phyloP scores from a whole-genome alignment of 176 grass and related monocot genomes.

The Alloteropsis semialata region DNA sequence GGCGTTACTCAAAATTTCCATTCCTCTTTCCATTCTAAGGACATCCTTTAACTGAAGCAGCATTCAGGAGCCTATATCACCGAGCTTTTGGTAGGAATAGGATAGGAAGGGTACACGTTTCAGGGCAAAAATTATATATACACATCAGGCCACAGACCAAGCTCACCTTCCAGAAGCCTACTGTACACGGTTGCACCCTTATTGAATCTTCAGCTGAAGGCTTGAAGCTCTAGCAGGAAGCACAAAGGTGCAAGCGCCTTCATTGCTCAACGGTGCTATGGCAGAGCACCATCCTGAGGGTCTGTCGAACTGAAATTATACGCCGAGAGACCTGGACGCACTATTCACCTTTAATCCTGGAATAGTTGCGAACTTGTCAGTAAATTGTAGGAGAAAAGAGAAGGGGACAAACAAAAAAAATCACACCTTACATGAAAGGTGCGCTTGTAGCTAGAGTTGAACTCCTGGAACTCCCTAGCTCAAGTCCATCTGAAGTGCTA shows the following conservation, averaged over 20 bases:
- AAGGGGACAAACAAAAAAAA: not conserved
- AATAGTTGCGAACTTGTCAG: slow-evolving; percentile 15
- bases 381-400: slow-evolving; percentile 3
- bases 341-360: slow-evolving; percentile 55
- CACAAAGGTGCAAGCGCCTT: slow-evolving; percentile 29
- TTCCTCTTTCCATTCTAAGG: slow-evolving; percentile 33
- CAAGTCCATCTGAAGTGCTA: slow-evolving; percentile 39
- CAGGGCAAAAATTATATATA: slow-evolving; percentile 46
- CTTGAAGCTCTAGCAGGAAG: slow-evolving; percentile 25
- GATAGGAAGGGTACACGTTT: slow-evolving; percentile 18
- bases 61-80: slow-evolving; percentile 1
- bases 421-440: slow-evolving; percentile 55
- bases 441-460: slow-evolving; percentile 44
- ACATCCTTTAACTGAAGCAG: slow-evolving; percentile 28
- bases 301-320: slow-evolving; percentile 28
- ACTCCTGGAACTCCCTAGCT: slow-evolving; percentile 41
- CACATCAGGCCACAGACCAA: slow-evolving; percentile 37
- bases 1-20: slow-evolving; percentile 47
- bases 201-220: slow-evolving; percentile 25
- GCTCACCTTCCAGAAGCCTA: slow-evolving; percentile 36
- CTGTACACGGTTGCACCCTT: slow-evolving; percentile 36
- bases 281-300: not conserved
- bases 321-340: not conserved
- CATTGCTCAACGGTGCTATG: slow-evolving; percentile 22
- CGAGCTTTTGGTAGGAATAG: slow-evolving; percentile 10